Base-by-base conservation (phyloP, 176 grass and related monocot species). In the Tillandsia leiboldiana region DNA sequence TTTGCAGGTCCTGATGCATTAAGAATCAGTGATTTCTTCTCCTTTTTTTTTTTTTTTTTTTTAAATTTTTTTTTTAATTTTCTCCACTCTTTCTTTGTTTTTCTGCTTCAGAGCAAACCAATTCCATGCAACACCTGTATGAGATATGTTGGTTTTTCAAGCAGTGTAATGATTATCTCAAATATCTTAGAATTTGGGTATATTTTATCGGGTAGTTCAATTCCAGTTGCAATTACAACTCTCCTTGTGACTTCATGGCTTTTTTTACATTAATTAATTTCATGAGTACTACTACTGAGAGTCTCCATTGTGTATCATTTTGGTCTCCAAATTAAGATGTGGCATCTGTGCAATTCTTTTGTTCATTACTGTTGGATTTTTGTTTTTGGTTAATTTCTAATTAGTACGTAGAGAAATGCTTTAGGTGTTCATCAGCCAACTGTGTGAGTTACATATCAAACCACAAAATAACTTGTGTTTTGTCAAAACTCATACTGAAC, bases 1-100 rank as follows among this genome's bases (percentile, higher is more conserved):
- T 78, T 6, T 82, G 86, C 75, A 85, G 71, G 63, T 81, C 75
- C 14, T 59, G 54, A 59, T 59, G 54, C 20, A 20, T 59, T 59
- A 59, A 18, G 33, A 42, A 59, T 20, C 20, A 9, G 14, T 1
- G 20, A n/a, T 59, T 9, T 59, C 54, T 59, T 59, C n/a, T 58
- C 54, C 54, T 22, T 42, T 42, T 42, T 33, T 5, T 33, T 33
- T 5, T 33, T 33, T 33, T 33, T 33, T 33, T 33, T 7, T 42
- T 42, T 59, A 20, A 20, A 20, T 20, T 20, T n/a, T n/a, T n/a
- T n/a, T n/a, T n/a, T 20, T 20, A 20, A 20, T 7, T 42, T 42
- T 59, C n/a, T 59, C 54, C 8, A 59, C 15, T 59, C 54, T 59
- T 59, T 9, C 20, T 14, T 59, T 15, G 14, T 18, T 59, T 59